These are phyloP conservation scores for Zelopaecilomyces penicillatus DNA, from an alignment of 2,329 filamentous ascomycete genomes.

Conservation along the genomic window DNA sequence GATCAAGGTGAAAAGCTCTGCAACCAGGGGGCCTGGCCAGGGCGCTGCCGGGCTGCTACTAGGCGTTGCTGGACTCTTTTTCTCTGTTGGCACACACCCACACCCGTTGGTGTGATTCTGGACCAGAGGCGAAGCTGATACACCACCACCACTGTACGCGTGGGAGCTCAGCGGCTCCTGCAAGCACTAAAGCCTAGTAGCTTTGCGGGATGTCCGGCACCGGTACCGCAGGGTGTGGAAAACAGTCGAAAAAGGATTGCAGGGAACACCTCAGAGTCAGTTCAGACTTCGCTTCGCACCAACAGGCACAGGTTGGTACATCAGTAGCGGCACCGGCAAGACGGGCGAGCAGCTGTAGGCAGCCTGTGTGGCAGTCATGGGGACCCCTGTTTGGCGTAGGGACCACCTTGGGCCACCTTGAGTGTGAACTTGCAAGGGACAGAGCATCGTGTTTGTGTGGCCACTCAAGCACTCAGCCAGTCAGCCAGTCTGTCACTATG, in stretches of 20 bases:
- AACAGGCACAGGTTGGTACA: not conserved
- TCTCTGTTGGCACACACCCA: too few relatives aligned
- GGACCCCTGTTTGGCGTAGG: too few relatives aligned
- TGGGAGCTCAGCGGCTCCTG: slow-evolving; percentile 11
- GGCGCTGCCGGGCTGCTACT: too few relatives aligned
- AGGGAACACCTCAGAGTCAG: not conserved
- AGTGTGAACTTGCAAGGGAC: too few relatives aligned
- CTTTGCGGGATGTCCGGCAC: slow-evolving; percentile 20
- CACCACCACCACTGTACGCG: slow-evolving; percentile 5
- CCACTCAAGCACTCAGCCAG: too few relatives aligned
- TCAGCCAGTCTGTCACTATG: too few relatives aligned
- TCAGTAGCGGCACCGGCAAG: too few relatives aligned
- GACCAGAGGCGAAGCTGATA: not conserved
- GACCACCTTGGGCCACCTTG: too few relatives aligned
- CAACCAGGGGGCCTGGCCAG: too few relatives aligned
- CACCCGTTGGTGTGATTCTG: slow-evolving; percentile 7
- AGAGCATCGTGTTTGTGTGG: too few relatives aligned
- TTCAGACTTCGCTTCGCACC: not conserved
- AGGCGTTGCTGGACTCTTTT: too few relatives aligned
- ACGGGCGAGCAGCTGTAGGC: not conserved
- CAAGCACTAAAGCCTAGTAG: slow-evolving; percentile 19
- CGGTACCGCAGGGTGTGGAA: not conserved
- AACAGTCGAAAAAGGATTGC: not conserved
- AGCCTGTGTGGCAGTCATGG: not conserved
- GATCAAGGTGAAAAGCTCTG: too few relatives aligned